Conservation (phyloP, 305 asterid genomes). For the Fraxinus albicans region DNA sequence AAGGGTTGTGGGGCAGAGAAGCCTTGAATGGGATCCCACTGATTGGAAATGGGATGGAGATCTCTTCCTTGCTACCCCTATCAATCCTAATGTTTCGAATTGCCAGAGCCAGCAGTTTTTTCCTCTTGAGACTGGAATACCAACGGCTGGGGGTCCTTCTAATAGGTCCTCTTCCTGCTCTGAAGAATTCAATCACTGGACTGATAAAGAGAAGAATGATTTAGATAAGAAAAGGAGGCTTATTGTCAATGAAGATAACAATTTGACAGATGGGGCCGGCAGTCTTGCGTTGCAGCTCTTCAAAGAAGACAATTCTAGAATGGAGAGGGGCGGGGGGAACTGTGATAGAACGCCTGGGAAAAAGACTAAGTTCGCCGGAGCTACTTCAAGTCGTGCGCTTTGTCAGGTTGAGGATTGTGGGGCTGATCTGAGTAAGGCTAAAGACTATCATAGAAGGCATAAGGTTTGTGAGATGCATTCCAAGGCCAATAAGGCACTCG, state of each 20-base stretch:
- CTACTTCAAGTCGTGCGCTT: constrained; percentile 43
- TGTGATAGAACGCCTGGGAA: constrained; percentile 45
- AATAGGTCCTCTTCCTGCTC: constrained; percentile 62
- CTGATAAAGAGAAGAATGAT: constrained; percentile 33
- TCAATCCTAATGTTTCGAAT: constrained; percentile 32
- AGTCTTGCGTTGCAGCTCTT: constrained; percentile 59
- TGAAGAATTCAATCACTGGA: constrained; percentile 41
- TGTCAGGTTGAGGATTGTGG: constrained; percentile 85
- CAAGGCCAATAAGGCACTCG: constrained; percentile 63
- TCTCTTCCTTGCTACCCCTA: constrained; percentile 23
- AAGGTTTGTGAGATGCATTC: constrained; percentile 85
- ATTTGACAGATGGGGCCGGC: constrained; percentile 28
- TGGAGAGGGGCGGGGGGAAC: constrained; percentile 26
- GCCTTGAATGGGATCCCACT: constrained; percentile 67
- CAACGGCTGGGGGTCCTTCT: constrained; percentile 37
- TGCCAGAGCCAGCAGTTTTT: constrained; percentile 46
- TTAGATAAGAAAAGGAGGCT: constrained; percentile 62
- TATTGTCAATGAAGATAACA: constrained; percentile 26
- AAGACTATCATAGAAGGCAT: constrained; percentile 77
- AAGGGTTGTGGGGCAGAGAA: constrained; percentile 39
- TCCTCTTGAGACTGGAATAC: constrained; percentile 42
- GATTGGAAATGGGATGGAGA: constrained; percentile 59
- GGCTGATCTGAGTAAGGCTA: constrained; percentile 66
- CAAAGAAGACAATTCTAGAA: constrained; percentile 27
- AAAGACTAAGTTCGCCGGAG: constrained; percentile 55